Conservation (phyloP, 768 basidiomycete genomes). For the Cystoderma amianthinum region DNA sequence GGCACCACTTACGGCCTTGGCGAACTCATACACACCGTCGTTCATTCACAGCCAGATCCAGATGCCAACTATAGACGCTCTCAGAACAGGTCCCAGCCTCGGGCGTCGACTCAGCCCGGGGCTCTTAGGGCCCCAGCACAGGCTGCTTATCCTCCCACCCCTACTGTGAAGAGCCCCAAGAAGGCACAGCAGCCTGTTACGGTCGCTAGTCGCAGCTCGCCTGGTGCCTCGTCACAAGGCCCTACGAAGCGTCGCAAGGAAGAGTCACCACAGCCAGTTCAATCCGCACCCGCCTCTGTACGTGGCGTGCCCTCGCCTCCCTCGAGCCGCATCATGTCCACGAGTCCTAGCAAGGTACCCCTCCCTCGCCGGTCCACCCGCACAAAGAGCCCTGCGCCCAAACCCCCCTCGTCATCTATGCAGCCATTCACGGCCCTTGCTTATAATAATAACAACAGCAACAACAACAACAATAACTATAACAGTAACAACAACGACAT, state of each 20-base stretch:
- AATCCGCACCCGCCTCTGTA: slow-evolving; percentile 10
- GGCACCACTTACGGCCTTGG: slow-evolving; percentile 62
- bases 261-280: slow-evolving; percentile 41
- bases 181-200: slow-evolving; percentile 33
- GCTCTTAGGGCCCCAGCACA: slow-evolving; percentile 14
- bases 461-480: too few species aligned
- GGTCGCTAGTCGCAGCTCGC: too few species aligned
- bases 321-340: not conserved
- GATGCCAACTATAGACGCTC: slow-evolving; percentile 74
- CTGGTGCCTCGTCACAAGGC: slow-evolving; percentile 27
- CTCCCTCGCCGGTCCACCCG: slow-evolving; percentile 9
- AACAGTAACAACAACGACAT: too few species aligned
- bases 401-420: slow-evolving; percentile 2
- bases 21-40: slow-evolving; percentile 56
- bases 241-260: slow-evolving; percentile 65
- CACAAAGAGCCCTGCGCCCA: slow-evolving; percentile 11
- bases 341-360: slow-evolving; percentile 4
- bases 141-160: slow-evolving; percentile 18
- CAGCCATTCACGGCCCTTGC: not conserved
- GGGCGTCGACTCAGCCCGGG: slow-evolving; percentile 17
- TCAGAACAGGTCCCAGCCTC: slow-evolving; percentile 27
- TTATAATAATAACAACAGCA: not conserved
- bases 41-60: slow-evolving; percentile 73
- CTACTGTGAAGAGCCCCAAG: slow-evolving; percentile 12
- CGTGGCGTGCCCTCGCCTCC: not conserved